Evolutionary conservation across 192 early-diverging fungal species (phyloP), one percentile per base, ranked within the genome.

Genomic region (Backusella circina): DNA sequence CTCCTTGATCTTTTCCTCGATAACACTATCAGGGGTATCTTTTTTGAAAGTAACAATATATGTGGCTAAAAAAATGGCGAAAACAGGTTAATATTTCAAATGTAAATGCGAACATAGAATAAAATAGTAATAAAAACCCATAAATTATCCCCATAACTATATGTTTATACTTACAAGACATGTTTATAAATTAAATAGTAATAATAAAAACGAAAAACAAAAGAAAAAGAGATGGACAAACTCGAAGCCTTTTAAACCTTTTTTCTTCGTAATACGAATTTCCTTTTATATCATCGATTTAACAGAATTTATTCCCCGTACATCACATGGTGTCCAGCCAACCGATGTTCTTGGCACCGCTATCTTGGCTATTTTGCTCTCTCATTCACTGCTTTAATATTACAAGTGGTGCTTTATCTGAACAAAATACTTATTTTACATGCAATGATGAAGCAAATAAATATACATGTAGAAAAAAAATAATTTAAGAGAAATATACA

Each of bases 1-100:
- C 21, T 78, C 50, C 21, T 67, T 35, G 16, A 67, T 64, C 54
- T 77, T 57, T n/a, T 71, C 23, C 12, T 82, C 80, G 66, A 82
- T 82, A n/a, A 82, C 74, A 5, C 71, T 65, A 33, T 82, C 64
- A 26, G 80, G 80, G 33, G 80, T 78, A 61, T 71, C 74, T 38
- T 67, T 75, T 35, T 82, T 82, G 77, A 82, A 82, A 36, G 77
- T 78, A 39, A 82, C 80, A 37, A 82, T 82, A 35, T 75, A 78
- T n/a, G 79, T 54, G 67, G 44, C 77, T 78, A 31, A 21, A 26
- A 26, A 61, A 9, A 65, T 41, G 23, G 28, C 1, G 31, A 36
- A 3, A 31, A 67, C 31, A 31, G 10, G 23, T 67, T 30, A 67
- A 33, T 51, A 32, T 6, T 37, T n/a, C 15, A 51, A 23, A 33